Evolutionary conservation across 345 rosid genomes (phyloP).

Genomic region (Eutrema heterophyllum): DNA sequence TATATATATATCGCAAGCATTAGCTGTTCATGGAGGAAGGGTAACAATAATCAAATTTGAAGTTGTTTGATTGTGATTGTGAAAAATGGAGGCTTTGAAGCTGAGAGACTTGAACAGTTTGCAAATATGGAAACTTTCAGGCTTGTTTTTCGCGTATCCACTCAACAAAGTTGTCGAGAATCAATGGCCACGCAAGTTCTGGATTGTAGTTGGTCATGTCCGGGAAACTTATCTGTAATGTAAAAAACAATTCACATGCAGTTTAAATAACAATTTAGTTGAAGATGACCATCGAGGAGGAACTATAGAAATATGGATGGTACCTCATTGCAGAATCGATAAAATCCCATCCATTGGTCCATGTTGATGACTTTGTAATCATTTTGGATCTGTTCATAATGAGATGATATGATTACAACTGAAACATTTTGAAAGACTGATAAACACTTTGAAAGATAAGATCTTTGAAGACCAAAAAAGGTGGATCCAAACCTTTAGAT

Average conservation of each 20-base stretch:
- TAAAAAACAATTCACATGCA: constrained; percentile 10
- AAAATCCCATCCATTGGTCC: constrained; percentile 94
- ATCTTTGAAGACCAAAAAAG: background rate
- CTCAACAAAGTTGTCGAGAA: constrained; percentile 95
- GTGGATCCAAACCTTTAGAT: constrained; percentile 21
- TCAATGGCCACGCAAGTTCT: constrained; percentile 93
- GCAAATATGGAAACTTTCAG: constrained; percentile 29
- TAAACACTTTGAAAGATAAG: background rate
- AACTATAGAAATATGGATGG: background rate
- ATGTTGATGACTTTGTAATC: constrained; percentile 87
- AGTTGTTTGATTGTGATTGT: background rate
- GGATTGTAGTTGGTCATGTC: constrained; percentile 69
- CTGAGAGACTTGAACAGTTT: constrained; percentile 30
- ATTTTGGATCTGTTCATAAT: constrained; percentile 55
- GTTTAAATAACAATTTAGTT: background rate
- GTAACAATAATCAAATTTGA: background rate
- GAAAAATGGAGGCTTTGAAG: constrained; percentile 37
- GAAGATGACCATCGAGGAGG: background rate
- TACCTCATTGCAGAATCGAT: constrained; percentile 89
- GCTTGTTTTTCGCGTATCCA: constrained; percentile 81
- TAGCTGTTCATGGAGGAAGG: background rate
- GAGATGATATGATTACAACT: background rate
- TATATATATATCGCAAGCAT: background rate
- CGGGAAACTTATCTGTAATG: constrained; percentile 84
- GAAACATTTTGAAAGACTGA: background rate